Percentiles rank a stretch among this genome's conserved stretches.
Evolutionary conservation across 78 protist species (phyloP).

Genomic region (Isochrysis galbana): DNA sequence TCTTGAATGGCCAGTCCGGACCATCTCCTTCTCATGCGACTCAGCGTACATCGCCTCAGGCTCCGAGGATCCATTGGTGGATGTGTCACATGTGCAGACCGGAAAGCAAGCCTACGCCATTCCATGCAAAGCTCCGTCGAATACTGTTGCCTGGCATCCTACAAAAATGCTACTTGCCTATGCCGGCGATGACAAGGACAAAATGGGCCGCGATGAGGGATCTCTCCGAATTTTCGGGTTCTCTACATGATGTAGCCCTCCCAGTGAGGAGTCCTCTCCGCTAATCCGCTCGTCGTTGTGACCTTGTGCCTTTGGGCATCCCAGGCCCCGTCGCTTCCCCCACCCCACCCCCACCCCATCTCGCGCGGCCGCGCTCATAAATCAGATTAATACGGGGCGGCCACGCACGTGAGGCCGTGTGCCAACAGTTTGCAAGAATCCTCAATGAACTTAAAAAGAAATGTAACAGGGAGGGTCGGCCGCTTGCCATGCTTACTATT

Average conservation of each 20-base stretch:
- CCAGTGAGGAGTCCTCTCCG: too few relatives aligned
- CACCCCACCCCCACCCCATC: too few relatives aligned
- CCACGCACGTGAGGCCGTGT: too few relatives aligned
- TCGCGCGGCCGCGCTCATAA: too few relatives aligned
- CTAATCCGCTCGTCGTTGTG: too few relatives aligned
- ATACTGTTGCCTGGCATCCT: neutral
- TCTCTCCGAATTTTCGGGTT: neutral
- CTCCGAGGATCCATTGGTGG: conserved; percentile 35
- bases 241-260: neutral
- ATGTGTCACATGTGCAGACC: neutral
- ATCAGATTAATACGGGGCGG: too few relatives aligned
- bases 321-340: too few relatives aligned
- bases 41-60: conserved; percentile 16
- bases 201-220: neutral
- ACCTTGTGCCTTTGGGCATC: too few relatives aligned
- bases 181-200: conserved; percentile 26
- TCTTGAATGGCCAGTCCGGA: conserved; percentile 6
- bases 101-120: neutral
- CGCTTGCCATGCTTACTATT: too few relatives aligned
- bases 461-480: too few relatives aligned
- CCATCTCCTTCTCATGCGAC: conserved; percentile 24
- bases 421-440: too few relatives aligned
- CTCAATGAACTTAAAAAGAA: too few relatives aligned
- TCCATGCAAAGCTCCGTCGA: neutral
- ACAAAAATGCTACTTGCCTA: neutral